Conservation (phyloP, 2,329 filamentous ascomycete species). For the Didymella pomorum region DNA sequence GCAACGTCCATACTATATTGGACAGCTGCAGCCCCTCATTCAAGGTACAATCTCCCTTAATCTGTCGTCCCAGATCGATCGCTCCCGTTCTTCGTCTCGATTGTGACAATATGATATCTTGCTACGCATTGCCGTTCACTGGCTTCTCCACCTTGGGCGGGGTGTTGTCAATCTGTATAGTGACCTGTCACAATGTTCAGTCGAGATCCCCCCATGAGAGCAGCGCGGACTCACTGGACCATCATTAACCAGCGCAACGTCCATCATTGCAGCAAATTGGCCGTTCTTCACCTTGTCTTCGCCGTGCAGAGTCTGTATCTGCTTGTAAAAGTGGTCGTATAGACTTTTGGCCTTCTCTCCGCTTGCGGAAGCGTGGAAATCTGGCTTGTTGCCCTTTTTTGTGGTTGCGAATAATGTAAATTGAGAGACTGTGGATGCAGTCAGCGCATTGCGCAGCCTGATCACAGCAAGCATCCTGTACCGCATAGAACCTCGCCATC, state of each 20-base stretch:
- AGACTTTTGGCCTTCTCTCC: conserved; percentile 79
- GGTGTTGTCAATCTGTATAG: conserved; percentile 58
- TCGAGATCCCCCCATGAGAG: conserved; percentile 12
- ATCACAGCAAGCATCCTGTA: conserved; percentile 54
- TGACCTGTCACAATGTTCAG: conserved; percentile 51
- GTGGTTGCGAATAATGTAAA: conserved; percentile 92
- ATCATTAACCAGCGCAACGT: conserved; percentile 91
- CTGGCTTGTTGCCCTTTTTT: conserved; percentile 95
- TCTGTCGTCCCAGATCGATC: neutral
- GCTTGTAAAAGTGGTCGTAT: conserved; percentile 83
- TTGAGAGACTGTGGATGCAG: conserved; percentile 76
- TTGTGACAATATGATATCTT: conserved; percentile 55
- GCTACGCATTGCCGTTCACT: conserved; percentile 23
- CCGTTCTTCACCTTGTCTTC: conserved; percentile 86
- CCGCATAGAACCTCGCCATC: conserved; percentile 93
- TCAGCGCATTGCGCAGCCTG: neutral
- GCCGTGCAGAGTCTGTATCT: conserved; percentile 75
- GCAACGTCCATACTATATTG: neutral
- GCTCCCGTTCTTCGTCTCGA: neutral
- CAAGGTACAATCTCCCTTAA: neutral
- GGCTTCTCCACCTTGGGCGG: conserved; percentile 53
- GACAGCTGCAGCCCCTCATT: neutral
- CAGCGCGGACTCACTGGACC: conserved; percentile 71
- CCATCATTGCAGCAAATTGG: conserved; percentile 99
- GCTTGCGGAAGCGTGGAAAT: conserved; percentile 88